phyloP scores from a whole-genome alignment of 371 early-diverging fungal species.

The Mortierella sp. region DNA sequence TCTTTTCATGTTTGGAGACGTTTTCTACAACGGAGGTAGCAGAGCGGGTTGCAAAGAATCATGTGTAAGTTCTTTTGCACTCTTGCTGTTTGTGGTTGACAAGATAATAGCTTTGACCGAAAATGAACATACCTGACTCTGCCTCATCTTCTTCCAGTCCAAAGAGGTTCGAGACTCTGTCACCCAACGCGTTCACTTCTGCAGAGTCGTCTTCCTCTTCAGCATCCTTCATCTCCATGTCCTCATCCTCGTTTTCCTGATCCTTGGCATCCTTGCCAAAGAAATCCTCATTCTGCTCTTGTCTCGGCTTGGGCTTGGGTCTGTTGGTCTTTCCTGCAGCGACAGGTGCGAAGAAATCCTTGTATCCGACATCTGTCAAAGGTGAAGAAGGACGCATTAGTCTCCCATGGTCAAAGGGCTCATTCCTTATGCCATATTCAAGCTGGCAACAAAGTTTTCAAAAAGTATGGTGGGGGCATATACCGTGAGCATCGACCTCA shows the following conservation, averaged over 20 bases:
- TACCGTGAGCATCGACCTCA: conserved; percentile 52
- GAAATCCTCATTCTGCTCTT: conserved; percentile 32
- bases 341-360: conserved; percentile 63
- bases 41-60: too few relatives aligned
- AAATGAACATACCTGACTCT: conserved; percentile 39
- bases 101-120: too few relatives aligned
- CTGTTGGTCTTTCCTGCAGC: conserved; percentile 55
- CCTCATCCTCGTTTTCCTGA: conserved; percentile 50
- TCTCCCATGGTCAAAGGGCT: too few relatives aligned
- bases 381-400: background rate
- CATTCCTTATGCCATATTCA: too few relatives aligned
- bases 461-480: background rate
- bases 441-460: too few relatives aligned
- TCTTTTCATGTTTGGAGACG: conserved; percentile 81
- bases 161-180: conserved; percentile 62
- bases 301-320: conserved; percentile 30
- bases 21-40: conserved; percentile 41
- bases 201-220: conserved; percentile 62
- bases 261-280: conserved; percentile 45
- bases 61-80: too few relatives aligned
- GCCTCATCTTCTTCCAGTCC: conserved; percentile 66
- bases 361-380: conserved; percentile 60
- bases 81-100: too few relatives aligned
- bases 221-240: conserved; percentile 54
- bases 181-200: conserved; percentile 56